phyloP scores from a whole-genome alignment of 2,329 filamentous ascomycete species.

The Achaetomium macrosporum region DNA sequence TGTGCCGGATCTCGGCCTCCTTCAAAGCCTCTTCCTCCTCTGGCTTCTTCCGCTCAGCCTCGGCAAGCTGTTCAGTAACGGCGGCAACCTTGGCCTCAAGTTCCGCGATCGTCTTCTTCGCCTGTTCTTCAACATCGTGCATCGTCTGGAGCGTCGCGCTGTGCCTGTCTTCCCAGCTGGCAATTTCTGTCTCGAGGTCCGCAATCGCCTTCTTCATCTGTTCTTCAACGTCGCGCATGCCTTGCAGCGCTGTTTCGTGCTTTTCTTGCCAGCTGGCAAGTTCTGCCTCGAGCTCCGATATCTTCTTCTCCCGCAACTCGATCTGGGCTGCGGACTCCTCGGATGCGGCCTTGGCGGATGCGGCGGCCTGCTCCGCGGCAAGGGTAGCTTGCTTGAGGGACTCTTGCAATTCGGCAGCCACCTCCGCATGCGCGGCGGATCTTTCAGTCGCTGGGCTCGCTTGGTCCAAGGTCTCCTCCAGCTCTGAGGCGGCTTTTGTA shows the following conservation, averaged over 20 bases:
- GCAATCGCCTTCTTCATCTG: slow-evolving; percentile 50
- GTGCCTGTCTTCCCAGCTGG: slow-evolving; percentile 71
- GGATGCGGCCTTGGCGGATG: slow-evolving; percentile 17
- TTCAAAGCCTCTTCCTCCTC: slow-evolving; percentile 33
- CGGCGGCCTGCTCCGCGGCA: slow-evolving; percentile 16
- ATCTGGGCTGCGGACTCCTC: slow-evolving; percentile 32
- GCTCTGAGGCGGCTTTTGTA: background rate
- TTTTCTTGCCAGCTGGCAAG: slow-evolving; percentile 69
- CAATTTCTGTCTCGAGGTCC: slow-evolving; percentile 65
- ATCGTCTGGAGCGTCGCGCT: slow-evolving; percentile 62
- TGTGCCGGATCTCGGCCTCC: slow-evolving; percentile 49
- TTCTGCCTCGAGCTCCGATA: slow-evolving; percentile 64
- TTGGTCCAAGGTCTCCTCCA: slow-evolving; percentile 40
- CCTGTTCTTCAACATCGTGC: slow-evolving; percentile 62
- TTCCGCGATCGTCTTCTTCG: slow-evolving; percentile 65
- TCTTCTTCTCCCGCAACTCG: slow-evolving; percentile 47
- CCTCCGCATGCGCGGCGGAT: slow-evolving; percentile 16
- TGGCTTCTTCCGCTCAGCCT: slow-evolving; percentile 29
- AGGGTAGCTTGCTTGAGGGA: slow-evolving; percentile 37
- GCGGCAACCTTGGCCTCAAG: slow-evolving; percentile 41
- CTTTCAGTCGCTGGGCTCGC: background rate
- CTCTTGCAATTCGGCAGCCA: slow-evolving; percentile 23
- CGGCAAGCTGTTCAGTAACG: slow-evolving; percentile 30
- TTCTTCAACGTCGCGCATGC: slow-evolving; percentile 66
- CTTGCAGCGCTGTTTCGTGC: slow-evolving; percentile 64